Evolutionary conservation across 306 rosid species (phyloP).

Genomic region (Begonia masoniana): DNA sequence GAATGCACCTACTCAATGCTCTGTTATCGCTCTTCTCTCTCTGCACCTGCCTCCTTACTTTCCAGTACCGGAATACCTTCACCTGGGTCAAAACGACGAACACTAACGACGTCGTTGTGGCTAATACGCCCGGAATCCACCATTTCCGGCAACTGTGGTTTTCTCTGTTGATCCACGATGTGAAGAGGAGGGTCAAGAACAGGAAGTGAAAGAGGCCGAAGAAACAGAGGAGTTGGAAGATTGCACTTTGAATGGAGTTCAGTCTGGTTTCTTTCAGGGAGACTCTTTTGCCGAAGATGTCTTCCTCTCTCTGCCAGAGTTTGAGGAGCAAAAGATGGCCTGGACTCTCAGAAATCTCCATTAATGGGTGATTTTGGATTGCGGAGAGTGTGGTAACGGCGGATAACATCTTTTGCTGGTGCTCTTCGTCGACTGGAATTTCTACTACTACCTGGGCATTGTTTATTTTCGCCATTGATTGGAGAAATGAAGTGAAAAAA

Average conservation of each 20-base stretch:
- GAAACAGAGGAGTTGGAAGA: slow-evolving; percentile 58
- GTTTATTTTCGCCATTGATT: slow-evolving; percentile 38
- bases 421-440: slow-evolving; percentile 64
- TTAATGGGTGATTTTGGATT: slow-evolving; percentile 70
- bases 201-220: slow-evolving; percentile 59
- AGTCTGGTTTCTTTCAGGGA: slow-evolving; percentile 39
- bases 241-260: slow-evolving; percentile 35
- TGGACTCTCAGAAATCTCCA: slow-evolving; percentile 58
- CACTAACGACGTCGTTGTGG: slow-evolving; percentile 42
- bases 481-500: neutral
- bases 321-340: slow-evolving; percentile 80
- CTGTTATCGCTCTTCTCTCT: slow-evolving; percentile 45
- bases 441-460: slow-evolving; percentile 53
- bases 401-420: slow-evolving; percentile 22
- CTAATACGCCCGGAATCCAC: slow-evolving; percentile 61
- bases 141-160: slow-evolving; percentile 34
- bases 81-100: slow-evolving; percentile 40
- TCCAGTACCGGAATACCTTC: slow-evolving; percentile 55
- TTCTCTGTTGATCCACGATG: slow-evolving; percentile 26
- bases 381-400: slow-evolving; percentile 25
- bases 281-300: slow-evolving; percentile 38
- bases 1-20: slow-evolving; percentile 42
- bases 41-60: slow-evolving; percentile 40
- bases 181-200: slow-evolving; percentile 53
- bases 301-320: slow-evolving; percentile 86